These are phyloP conservation scores for Bretschneidera sinensis DNA, from an alignment of 345 rosid genomes.

Conservation along the genomic window DNA sequence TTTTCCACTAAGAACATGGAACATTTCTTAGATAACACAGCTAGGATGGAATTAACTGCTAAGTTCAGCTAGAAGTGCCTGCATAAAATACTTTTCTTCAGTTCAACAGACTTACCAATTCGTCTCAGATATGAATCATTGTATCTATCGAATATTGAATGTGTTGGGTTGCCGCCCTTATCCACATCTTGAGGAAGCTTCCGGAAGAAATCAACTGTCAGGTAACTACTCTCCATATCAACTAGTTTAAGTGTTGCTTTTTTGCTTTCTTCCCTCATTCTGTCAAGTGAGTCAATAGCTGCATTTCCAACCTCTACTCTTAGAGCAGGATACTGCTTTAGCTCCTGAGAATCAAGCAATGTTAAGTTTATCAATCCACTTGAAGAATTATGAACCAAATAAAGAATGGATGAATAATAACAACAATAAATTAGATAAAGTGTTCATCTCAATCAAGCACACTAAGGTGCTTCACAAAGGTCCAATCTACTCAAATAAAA, in stretches of 20 bases:
- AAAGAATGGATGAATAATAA: too few relatives aligned
- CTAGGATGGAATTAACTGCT: too few relatives aligned
- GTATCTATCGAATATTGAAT: constrained; percentile 92
- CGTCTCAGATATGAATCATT: constrained; percentile 87
- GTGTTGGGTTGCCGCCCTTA: constrained; percentile 97
- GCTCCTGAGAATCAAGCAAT: constrained; percentile 55
- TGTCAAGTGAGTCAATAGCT: constrained; percentile 83
- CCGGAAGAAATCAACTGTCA: constrained; percentile 95
- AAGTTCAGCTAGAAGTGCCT: neutral
- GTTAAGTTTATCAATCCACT: neutral
- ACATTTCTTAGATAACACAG: too few relatives aligned
- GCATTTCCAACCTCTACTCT: constrained; percentile 91
- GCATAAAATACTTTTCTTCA: too few relatives aligned
- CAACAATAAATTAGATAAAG: too few relatives aligned
- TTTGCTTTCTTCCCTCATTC: constrained; percentile 85
- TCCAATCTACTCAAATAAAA: too few relatives aligned
- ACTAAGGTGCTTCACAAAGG: too few relatives aligned
- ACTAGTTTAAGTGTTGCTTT: constrained; percentile 91
- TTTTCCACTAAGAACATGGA: too few relatives aligned
- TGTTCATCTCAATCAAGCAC: too few relatives aligned
- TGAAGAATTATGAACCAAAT: neutral
- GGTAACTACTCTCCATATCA: constrained; percentile 92
- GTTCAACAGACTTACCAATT: constrained; percentile 56
- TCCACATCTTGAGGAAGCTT: constrained; percentile 98
- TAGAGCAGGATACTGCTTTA: constrained; percentile 94